Conservation (phyloP, 2,329 filamentous ascomycete species). For the Amphichorda felina region DNA sequence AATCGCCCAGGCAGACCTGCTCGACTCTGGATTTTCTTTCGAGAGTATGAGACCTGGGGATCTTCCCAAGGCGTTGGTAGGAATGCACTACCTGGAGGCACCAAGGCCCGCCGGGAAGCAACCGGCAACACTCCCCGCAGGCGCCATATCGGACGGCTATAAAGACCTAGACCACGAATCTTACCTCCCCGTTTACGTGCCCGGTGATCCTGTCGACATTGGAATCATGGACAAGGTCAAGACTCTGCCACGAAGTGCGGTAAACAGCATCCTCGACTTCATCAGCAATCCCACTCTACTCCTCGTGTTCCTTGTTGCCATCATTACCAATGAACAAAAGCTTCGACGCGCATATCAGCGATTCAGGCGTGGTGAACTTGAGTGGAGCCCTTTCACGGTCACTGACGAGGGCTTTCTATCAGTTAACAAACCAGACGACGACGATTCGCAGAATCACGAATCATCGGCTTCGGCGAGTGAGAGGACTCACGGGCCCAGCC, state of each 20-base stretch:
- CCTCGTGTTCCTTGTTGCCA: conserved; percentile 26
- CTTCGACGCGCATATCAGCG: conserved; percentile 25
- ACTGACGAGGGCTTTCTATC: no score
- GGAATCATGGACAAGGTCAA: conserved; percentile 38
- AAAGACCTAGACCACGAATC: conserved; percentile 22
- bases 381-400: no score
- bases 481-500: no score
- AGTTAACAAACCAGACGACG: no score
- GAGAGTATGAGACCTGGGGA: conserved; percentile 30
- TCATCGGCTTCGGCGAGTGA: no score
- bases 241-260: conserved; percentile 35
- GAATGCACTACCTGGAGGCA: conserved; percentile 54
- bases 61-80: conserved; percentile 51
- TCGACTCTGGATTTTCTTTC: conserved; percentile 27
- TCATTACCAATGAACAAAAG: conserved; percentile 34
- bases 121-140: conserved; percentile 23
- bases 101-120: conserved; percentile 18
- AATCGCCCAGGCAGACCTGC: conserved; percentile 33
- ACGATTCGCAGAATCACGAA: no score
- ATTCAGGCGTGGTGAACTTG: conserved; percentile 10
- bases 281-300: conserved; percentile 42
- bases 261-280: conserved; percentile 39
- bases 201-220: conserved; percentile 4
- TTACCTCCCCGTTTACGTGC: conserved; percentile 12
- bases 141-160: conserved; percentile 13